Conservation (phyloP, 2,329 filamentous ascomycete genomes). For the Pseudocercospora crystallina region DNA sequence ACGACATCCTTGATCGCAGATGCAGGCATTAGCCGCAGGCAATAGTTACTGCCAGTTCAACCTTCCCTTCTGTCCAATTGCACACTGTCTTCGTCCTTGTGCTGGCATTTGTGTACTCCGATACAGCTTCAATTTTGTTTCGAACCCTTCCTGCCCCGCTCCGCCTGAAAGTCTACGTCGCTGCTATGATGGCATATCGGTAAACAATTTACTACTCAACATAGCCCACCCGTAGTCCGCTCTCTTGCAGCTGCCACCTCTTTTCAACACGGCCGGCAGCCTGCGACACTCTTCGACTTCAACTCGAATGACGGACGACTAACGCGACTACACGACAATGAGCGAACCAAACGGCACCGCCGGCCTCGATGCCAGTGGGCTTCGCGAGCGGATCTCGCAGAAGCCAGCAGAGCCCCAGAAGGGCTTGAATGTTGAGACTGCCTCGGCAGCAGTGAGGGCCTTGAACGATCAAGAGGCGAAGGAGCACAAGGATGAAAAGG, state of each 20-base stretch:
- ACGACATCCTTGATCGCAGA: background rate
- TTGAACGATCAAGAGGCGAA: slow-evolving; percentile 52
- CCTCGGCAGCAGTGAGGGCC: slow-evolving; percentile 49
- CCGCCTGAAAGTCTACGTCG: slow-evolving; percentile 4
- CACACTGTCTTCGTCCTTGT: background rate
- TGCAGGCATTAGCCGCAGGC: background rate
- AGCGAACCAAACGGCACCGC: slow-evolving; percentile 18
- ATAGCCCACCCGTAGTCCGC: slow-evolving; percentile 1
- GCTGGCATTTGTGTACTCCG: background rate
- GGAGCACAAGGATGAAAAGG: slow-evolving; percentile 49
- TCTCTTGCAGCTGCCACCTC: slow-evolving; percentile 10
- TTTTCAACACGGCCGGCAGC: slow-evolving; percentile 18
- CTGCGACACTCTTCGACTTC: slow-evolving; percentile 16
- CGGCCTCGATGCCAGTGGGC: slow-evolving; percentile 35
- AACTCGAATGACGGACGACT: slow-evolving; percentile 13
- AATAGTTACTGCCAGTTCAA: background rate
- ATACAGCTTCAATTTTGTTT: background rate
- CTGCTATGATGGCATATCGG: slow-evolving; percentile 18
- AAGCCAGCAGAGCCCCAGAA: slow-evolving; percentile 33
- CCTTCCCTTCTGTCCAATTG: slow-evolving; percentile 2
- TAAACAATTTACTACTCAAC: background rate
- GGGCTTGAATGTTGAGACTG: slow-evolving; percentile 36
- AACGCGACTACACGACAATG: slow-evolving; percentile 19
- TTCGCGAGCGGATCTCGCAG: slow-evolving; percentile 49
- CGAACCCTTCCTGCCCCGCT: slow-evolving; percentile 6